Evolutionary conservation across 805 yeast species (phyloP).

Genomic region (Kluyveromyces starmeri): DNA sequence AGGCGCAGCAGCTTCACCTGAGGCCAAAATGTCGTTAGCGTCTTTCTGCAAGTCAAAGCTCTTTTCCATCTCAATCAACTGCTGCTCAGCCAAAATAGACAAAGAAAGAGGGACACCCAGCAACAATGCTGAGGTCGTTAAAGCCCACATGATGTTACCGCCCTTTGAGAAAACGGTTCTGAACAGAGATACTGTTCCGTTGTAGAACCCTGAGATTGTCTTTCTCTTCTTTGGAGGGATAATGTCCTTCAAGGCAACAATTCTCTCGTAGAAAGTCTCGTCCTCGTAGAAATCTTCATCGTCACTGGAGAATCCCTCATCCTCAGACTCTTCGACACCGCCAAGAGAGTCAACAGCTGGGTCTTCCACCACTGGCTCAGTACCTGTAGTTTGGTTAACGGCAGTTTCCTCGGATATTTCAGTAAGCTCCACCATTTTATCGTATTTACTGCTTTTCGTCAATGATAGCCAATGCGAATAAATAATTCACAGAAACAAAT

Average conservation of each 20-base stretch:
- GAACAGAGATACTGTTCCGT: constrained; percentile 33
- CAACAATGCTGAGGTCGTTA: constrained; percentile 74
- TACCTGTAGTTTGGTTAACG: constrained; percentile 44
- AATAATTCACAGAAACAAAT: too few species aligned
- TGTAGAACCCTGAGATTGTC: constrained; percentile 29
- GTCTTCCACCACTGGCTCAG: constrained; percentile 27
- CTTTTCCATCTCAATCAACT: constrained; percentile 88
- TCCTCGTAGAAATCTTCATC: constrained; percentile 65
- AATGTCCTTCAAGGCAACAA: constrained; percentile 85
- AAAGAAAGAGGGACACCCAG: constrained; percentile 90
- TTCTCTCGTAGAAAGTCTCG: constrained; percentile 81
- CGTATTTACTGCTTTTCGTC: too few species aligned
- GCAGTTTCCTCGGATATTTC: constrained; percentile 36
- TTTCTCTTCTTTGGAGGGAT: constrained; percentile 81
- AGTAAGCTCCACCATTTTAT: constrained; percentile 29
- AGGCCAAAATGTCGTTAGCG: constrained; percentile 64
- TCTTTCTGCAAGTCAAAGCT: constrained; percentile 77
- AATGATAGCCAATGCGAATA: too few species aligned
- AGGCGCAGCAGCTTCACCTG: constrained; percentile 43
- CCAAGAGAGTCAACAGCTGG: constrained; percentile 30
- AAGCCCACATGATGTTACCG: constrained; percentile 76
- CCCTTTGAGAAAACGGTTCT: constrained; percentile 44
- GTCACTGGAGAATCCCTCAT: constrained; percentile 43
- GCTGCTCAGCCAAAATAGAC: constrained; percentile 86
- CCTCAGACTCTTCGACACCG: constrained; percentile 34